A percentile compares a stretch with the other conserved stretches of the same genome.
phyloP scores from a whole-genome alignment of 768 basidiomycete genomes.

The Trametes maxima region DNA sequence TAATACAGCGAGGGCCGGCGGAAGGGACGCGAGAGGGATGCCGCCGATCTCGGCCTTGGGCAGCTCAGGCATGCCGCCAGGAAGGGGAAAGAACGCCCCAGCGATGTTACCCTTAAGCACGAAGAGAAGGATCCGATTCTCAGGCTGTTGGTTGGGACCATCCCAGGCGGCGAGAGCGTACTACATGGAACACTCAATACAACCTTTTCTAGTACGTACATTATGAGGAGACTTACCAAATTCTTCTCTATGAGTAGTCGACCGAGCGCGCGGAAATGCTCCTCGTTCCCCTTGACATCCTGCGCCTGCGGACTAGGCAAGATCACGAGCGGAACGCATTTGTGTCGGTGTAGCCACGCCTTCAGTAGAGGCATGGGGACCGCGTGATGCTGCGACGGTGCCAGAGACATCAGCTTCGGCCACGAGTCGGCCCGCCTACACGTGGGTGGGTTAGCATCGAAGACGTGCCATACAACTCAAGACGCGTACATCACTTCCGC shows the following conservation, averaged over 20 bases:
- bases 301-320: constrained; percentile 33
- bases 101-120: constrained; percentile 38
- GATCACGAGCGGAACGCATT: constrained; percentile 43
- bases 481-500: constrained; percentile 39
- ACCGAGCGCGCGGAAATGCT: constrained; percentile 44
- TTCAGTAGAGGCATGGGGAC: constrained; percentile 45
- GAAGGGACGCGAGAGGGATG: neutral
- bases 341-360: constrained; percentile 47
- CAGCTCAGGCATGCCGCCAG: constrained; percentile 52
- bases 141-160: constrained; percentile 43
- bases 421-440: constrained; percentile 54
- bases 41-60: constrained; percentile 33
- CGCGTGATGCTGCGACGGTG: constrained; percentile 43
- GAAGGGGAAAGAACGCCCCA: constrained; percentile 53
- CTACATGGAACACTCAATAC: constrained; percentile 32
- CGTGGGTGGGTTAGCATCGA: neutral
- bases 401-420: constrained; percentile 49
- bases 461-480: neutral
- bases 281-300: constrained; percentile 45
- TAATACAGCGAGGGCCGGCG: constrained; percentile 15
- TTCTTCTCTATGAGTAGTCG: constrained; percentile 45
- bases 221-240: constrained; percentile 41
- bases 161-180: constrained; percentile 57
- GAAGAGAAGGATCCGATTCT: constrained; percentile 53
- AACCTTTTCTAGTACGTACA: neutral